Evolutionary conservation across 805 yeast species (phyloP), one percentile per base, ranked within the genome.

Genomic region (Wickerhamiella cacticola): DNA sequence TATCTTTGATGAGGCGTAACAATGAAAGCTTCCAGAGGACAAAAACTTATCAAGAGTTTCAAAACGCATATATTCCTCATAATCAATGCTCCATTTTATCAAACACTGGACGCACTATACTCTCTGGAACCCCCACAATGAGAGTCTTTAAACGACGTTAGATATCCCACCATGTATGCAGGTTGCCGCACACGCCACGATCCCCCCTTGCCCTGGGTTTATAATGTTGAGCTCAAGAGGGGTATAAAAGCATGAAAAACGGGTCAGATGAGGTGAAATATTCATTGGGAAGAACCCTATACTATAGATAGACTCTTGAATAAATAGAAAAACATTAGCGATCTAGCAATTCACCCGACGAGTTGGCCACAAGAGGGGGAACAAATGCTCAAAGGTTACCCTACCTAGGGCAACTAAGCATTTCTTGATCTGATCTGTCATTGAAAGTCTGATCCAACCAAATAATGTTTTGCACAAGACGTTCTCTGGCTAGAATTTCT

Each of bases 401-500:
- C 36, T 31, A 31, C 36, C 36, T 31, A 15, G 21, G n/a, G n/a
- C n/a, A 36, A 24, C 41, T 22, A 36, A 36, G 41, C 41, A 36
- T 21, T 22, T 36, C 24, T 22, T 36, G 25, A 36, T 19, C 41
- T 36, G 41, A 36, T 36, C 41, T 36, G 41, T 21, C 25, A 19
- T 36, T 6, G 21, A 36, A 22, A 21, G 41, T n/a, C 12, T 16
- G 16, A 22, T 26, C 16, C 18, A 36, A 16, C 24, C 16, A 19
- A 9, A 34, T 19, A 15, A 34, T 36, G 41, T 36, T 36, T 36
- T 22, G 41, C 41, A 36, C 41, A 22, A 36, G 41, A 36, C 41
- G 26, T 21, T 36, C 41, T 21, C 21, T 36, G 41, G 41, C 25
- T 10, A 19, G 25, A 36, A 36, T 36, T 25, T 22, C 41, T 22